A percentile compares a stretch with the other conserved stretches of the same genome.
phyloP scores from a whole-genome alignment of 2,329 filamentous ascomycete genomes.

The Aspergillus sp. region DNA sequence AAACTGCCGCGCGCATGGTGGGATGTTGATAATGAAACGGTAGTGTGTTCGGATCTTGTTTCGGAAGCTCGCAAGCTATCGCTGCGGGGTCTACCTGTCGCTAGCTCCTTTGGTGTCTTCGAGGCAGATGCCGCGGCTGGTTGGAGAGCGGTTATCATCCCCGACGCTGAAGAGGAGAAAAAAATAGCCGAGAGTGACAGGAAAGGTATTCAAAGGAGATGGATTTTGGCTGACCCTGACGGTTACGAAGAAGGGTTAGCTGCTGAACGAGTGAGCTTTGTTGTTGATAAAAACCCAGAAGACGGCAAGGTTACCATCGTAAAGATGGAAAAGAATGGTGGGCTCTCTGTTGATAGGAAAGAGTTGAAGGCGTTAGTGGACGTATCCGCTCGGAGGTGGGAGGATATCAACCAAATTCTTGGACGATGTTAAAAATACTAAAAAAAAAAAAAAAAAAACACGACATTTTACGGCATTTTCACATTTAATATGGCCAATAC shows the following conservation, averaged over 20 bases:
- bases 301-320: constrained; percentile 57
- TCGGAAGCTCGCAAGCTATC: constrained; percentile 56
- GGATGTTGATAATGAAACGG: constrained; percentile 76
- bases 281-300: constrained; percentile 62
- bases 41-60: constrained; percentile 69
- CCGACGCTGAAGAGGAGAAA: constrained; percentile 31
- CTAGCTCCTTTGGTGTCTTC: constrained; percentile 78
- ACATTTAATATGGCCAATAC: constrained; percentile 19
- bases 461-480: not conserved
- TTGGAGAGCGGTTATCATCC: constrained; percentile 39
- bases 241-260: constrained; percentile 84
- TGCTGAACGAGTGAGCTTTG: constrained; percentile 76
- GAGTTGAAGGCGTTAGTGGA: constrained; percentile 61
- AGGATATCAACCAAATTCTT: constrained; percentile 52
- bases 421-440: constrained; percentile 26
- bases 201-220: constrained; percentile 45
- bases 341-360: constrained; percentile 65
- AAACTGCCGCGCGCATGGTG: constrained; percentile 76
- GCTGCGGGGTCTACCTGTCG: constrained; percentile 68
- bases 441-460: not conserved
- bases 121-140: constrained; percentile 52
- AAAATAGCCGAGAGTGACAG: constrained; percentile 47
- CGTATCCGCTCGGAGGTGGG: constrained; percentile 65
- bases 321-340: constrained; percentile 80
- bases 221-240: constrained; percentile 87